phyloP scores from a whole-genome alignment of 2,329 filamentous ascomycete species.

The Chaetoscypha palmicola region DNA sequence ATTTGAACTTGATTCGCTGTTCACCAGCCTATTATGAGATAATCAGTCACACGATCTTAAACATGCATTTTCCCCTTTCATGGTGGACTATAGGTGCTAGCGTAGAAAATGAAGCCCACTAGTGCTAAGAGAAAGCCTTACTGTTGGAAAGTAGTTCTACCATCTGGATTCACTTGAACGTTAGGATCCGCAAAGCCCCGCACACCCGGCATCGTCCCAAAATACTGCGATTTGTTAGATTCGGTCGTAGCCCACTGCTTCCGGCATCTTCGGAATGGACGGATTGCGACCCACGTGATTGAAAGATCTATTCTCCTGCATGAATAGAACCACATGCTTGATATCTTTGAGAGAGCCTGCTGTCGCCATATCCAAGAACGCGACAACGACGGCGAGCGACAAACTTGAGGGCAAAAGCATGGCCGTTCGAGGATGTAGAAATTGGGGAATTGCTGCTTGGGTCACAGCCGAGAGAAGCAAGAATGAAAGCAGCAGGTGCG shows the following conservation, averaged over 20 bases:
- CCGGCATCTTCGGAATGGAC: not conserved
- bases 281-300: slow-evolving; percentile 29
- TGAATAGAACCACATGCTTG: slow-evolving; percentile 50
- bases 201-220: slow-evolving; percentile 47
- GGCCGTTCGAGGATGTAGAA: not conserved
- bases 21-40: slow-evolving; percentile 2
- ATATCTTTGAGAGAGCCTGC: slow-evolving; percentile 41
- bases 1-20: not conserved
- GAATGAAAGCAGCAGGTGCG: too few relatives aligned
- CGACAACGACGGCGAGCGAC: not conserved
- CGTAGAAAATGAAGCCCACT: too few relatives aligned
- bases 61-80: too few relatives aligned
- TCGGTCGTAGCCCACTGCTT: not conserved
- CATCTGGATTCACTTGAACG: slow-evolving; percentile 40
- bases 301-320: slow-evolving; percentile 41
- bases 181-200: slow-evolving; percentile 49
- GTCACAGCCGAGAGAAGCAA: not conserved
- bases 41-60: too few relatives aligned
- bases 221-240: slow-evolving; percentile 33
- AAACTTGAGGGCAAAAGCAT: not conserved
- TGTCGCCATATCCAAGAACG: not conserved
- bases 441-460: not conserved
- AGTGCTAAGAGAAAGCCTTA: slow-evolving; percentile 31
- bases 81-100: too few relatives aligned
- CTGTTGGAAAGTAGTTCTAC: slow-evolving; percentile 41